Base-by-base conservation (phyloP, 2,329 filamentous ascomycete genomes). In the Hypomyces perniciosus region DNA sequence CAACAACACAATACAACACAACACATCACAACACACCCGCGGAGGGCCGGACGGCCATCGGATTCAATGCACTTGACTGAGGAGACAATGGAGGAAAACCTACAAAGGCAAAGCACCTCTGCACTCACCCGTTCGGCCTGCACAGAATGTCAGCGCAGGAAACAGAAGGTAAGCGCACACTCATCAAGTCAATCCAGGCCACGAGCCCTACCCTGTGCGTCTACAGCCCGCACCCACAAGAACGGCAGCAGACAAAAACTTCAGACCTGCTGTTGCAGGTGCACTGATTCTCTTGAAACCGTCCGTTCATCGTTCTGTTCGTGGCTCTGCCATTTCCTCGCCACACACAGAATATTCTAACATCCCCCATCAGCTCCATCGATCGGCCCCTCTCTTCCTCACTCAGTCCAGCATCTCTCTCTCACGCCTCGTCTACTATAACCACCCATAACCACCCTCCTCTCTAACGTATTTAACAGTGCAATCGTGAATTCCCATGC, bases 71-170 rank as follows among this genome's bases (percentile, higher is more conserved):
- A 29, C 27, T 28, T 20, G 13, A 42, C 13, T 10, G 20, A 20
- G 40, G 27, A 7, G 20, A 38, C 34, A 30, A 47, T 47, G 44
- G 44, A 40, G 59, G 54, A 49, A 26, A 48, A 48, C 20, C 54
- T 41, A 20, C 27, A 51, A 34, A 40, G 42, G 13, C 55, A 60
- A 8, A 52, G 41, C 44, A 48, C 44, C n/a, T 51, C 53, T 13
- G 43, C 43, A 8, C 8, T 43, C 26, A 40, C 50, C 43, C 64
- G 66, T 39, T 56, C 65, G 13, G 72, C 73, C 43, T 76, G 73
- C 54, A 70, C 71, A 4, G 73, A 75, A 58, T 76, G 68, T 50
- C 59, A 64, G 35, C 64, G 68, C 12, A 65, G 68, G 44, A 71
- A 71, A 59, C 68, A 71, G 60, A 71, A 66, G 61, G 68, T 68